These are phyloP conservation scores for Ophiosphaerella korrae DNA, from an alignment of 2,329 filamentous ascomycete species.

Conservation along the genomic window DNA sequence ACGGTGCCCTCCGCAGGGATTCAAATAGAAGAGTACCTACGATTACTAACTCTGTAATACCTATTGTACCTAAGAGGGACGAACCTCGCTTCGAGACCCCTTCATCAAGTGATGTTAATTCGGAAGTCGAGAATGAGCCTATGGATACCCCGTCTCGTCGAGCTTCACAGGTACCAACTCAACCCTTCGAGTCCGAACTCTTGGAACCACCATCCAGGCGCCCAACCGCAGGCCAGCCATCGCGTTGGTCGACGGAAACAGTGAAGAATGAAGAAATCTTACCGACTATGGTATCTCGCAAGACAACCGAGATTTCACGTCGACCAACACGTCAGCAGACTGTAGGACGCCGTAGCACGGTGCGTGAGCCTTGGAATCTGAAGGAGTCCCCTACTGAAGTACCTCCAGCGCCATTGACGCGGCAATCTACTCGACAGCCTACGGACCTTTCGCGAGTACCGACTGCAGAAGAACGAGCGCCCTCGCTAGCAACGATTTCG, in stretches of 20 bases:
- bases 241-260: slow-evolving; percentile 1
- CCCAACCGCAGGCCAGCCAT: not conserved
- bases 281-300: not conserved
- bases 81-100: no score
- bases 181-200: not conserved
- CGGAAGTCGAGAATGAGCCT: not conserved
- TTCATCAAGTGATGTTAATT: not conserved
- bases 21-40: no score
- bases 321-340: slow-evolving; percentile 6
- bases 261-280: not conserved
- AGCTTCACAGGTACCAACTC: not conserved
- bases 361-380: not conserved
- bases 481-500: not conserved
- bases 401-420: not conserved
- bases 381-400: not conserved
- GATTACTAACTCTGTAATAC: no score
- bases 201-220: not conserved
- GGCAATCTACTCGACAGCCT: slow-evolving; percentile 4
- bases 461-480: not conserved
- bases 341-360: not conserved
- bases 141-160: not conserved
- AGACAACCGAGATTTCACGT: not conserved
- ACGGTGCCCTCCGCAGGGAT: no score
- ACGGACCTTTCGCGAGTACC: not conserved
- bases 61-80: no score